Base-by-base conservation (phyloP, 352 stramenopile species). In the Globisporangium barbulae region DNA sequence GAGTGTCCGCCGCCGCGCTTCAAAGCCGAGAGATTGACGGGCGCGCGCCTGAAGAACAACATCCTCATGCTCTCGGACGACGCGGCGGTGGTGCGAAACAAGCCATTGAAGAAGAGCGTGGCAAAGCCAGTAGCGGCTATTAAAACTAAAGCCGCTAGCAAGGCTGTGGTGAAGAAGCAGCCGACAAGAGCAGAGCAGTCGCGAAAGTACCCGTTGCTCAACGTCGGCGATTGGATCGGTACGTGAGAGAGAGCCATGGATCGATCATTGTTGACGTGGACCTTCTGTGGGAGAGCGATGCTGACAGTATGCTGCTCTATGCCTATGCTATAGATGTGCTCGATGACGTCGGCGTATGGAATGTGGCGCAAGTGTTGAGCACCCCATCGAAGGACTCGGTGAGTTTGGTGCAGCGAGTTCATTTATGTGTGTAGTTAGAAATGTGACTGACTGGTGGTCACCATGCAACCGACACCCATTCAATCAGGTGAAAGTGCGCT, bases 401-500 rank as follows among this genome's bases (percentile, higher is more conserved):
- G 22, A 42, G 49, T 39, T 21, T 8, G 5, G 5, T 48, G 42
- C 15, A 47, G 0, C 3, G 19, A 12, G 1, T 48, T 9, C 17
- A 25, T 39, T 54, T 25, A 3, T 55, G 5, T 33, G 15, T 41
- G 17, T 10, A 12, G 12, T 2, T 15, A 41, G 5, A 5, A 45
- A 5, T 19, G 8, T 9, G 39, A 45, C 13, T 45, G 13, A 5
- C 2, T 45, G 39, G 39, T 45, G 39, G 39, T 17, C 15, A 13
- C 13, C 19, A 45, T 45, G 15, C 39, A 45, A 45, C 13, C 5
- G 1, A 13, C n/a, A 45, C 15, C 13, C 15, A n/a, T 45, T n/a
- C 31, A 45, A n/a, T 45, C n/a, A 90, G 79, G 75, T 90, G 10
- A 72, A 88, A 53, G 72, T 93, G 33, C 75, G 68, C 21, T 93